These are phyloP conservation scores for Keithomyces neogunnii DNA, from an alignment of 2,329 filamentous ascomycete species.

Conservation along the genomic window DNA sequence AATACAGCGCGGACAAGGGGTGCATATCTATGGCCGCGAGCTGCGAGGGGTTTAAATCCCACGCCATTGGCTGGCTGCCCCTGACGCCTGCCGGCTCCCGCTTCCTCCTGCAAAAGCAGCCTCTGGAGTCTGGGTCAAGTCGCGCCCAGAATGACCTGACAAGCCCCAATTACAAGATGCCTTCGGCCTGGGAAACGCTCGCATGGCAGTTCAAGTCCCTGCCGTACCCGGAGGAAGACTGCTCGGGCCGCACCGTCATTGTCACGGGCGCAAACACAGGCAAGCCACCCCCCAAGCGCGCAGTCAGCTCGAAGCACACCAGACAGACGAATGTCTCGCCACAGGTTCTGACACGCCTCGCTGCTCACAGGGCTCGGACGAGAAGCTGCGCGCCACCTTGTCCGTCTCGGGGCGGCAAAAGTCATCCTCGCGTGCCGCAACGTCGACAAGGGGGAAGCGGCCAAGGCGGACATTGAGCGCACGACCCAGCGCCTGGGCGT, in stretches of 20 bases:
- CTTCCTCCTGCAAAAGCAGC: too few relatives aligned
- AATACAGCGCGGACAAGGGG: too few relatives aligned
- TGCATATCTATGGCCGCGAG: too few relatives aligned
- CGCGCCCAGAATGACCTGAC: too few relatives aligned
- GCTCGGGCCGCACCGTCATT: slow-evolving; percentile 26
- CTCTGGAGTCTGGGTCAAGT: too few relatives aligned
- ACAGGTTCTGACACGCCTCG: background rate
- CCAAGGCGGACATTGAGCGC: slow-evolving; percentile 26
- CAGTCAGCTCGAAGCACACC: too few relatives aligned
- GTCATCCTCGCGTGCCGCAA: slow-evolving; percentile 35
- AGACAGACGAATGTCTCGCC: too few relatives aligned
- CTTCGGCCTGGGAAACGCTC: background rate
- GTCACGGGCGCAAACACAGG: slow-evolving; percentile 35
- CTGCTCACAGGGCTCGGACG: slow-evolving; percentile 26
- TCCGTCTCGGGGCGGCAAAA: slow-evolving; percentile 26
- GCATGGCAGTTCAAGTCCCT: slow-evolving; percentile 16
- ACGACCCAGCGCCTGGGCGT: slow-evolving; percentile 14
- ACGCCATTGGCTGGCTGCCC: too few relatives aligned
- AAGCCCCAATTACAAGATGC: too few relatives aligned
- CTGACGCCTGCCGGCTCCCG: too few relatives aligned
- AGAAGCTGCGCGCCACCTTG: slow-evolving; percentile 32
- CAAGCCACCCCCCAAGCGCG: slow-evolving; percentile 1
- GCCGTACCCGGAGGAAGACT: slow-evolving; percentile 23
- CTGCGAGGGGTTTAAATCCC: too few relatives aligned
- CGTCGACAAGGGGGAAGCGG: slow-evolving; percentile 30